These are phyloP conservation scores for Neurospora sp. DNA, from an alignment of 495 filamentous ascomycete species.

Conservation along the genomic window DNA sequence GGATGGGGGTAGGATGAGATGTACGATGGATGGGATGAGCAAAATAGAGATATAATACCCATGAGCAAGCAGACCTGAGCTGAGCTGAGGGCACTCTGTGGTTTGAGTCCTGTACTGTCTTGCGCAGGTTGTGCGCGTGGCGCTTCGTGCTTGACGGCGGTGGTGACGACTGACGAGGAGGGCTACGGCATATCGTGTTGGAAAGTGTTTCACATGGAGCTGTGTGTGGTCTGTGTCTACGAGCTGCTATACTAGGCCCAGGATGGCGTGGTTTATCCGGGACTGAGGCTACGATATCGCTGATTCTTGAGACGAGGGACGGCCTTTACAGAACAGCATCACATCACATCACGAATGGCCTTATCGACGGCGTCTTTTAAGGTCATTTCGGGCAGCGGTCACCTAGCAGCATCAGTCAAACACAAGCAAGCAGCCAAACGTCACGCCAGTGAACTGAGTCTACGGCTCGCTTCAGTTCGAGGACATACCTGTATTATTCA, in stretches of 20 bases:
- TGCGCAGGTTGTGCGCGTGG: too few relatives aligned
- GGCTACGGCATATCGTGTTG: neutral
- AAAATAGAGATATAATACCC: too few relatives aligned
- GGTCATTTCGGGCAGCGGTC: neutral
- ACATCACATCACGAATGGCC: neutral
- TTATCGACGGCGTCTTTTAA: neutral
- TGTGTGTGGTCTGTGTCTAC: neutral
- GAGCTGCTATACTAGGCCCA: neutral
- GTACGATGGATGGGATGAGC: too few relatives aligned
- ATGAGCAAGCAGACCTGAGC: too few relatives aligned
- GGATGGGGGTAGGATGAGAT: too few relatives aligned
- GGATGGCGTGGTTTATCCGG: neutral
- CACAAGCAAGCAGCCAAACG: neutral
- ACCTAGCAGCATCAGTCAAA: neutral
- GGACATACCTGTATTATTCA: neutral
- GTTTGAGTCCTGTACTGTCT: too few relatives aligned
- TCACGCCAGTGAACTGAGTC: neutral
- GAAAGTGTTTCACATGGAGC: neutral
- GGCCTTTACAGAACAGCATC: neutral
- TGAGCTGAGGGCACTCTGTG: too few relatives aligned
- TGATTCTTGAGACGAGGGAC: neutral
- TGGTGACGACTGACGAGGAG: neutral
- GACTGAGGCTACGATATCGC: neutral
- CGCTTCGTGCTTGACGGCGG: too few relatives aligned
- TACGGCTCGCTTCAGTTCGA: neutral